Percentiles rank a stretch among this genome's conserved stretches.
phyloP scores from a whole-genome alignment of 1,284 basidiomycete genomes.

The Sparassis latifolia region DNA sequence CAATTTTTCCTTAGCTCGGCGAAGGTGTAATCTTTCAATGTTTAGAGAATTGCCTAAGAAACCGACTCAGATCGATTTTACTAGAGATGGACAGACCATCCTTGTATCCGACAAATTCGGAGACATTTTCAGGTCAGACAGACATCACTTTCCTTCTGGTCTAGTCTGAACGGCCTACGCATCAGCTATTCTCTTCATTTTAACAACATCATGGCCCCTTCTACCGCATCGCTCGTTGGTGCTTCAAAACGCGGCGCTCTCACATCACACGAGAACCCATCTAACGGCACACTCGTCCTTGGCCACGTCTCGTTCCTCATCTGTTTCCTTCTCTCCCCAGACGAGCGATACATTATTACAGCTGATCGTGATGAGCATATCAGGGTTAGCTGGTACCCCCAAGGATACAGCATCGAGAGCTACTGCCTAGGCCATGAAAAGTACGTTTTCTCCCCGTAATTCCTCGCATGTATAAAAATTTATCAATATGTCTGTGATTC shows the following conservation, averaged over 20 bases:
- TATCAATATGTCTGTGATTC: constrained; percentile 2
- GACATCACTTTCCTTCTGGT: background rate
- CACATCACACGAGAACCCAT: constrained; percentile 66
- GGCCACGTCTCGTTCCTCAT: constrained; percentile 87
- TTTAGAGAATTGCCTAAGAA: constrained; percentile 71
- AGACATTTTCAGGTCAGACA: constrained; percentile 69
- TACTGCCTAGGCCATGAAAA: constrained; percentile 82
- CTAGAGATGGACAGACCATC: constrained; percentile 50
- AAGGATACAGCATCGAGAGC: constrained; percentile 76
- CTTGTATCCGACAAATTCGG: constrained; percentile 84
- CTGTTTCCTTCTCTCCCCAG: constrained; percentile 55
- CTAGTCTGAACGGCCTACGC: background rate
- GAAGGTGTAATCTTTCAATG: too few species aligned
- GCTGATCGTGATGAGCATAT: constrained; percentile 93
- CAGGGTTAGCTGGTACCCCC: constrained; percentile 83
- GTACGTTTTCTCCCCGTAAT: constrained; percentile 35
- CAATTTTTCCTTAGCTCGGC: too few species aligned
- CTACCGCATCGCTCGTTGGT: constrained; percentile 3
- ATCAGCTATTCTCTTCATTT: constrained; percentile 43
- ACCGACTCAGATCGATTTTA: constrained; percentile 60
- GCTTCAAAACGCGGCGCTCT: constrained; percentile 32
- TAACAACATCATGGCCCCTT: constrained; percentile 1
- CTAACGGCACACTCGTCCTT: constrained; percentile 68
- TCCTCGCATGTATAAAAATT: background rate
- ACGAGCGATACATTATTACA: constrained; percentile 74